Evolutionary conservation across 495 filamentous ascomycete genomes (phyloP).

Genomic region (Patellaria atrata): DNA sequence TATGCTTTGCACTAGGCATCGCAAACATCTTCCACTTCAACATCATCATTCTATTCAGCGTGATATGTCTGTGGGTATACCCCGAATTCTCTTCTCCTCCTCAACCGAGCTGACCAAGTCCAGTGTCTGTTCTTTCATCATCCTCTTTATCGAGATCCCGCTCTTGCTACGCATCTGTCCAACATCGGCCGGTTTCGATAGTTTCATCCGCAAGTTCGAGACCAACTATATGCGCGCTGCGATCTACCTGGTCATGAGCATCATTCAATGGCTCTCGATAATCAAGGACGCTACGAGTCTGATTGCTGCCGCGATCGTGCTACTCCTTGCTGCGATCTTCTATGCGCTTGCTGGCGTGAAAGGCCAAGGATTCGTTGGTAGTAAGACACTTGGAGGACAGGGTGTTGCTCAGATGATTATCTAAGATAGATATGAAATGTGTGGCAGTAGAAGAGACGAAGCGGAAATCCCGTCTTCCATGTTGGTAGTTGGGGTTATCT

Average conservation of each 20-base stretch:
- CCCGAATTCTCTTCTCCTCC: neutral
- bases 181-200: conserved; percentile 78
- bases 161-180: conserved; percentile 96
- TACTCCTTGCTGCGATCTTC: conserved; percentile 63
- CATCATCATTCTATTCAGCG: conserved; percentile 61
- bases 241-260: conserved; percentile 69
- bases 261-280: conserved; percentile 68
- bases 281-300: conserved; percentile 48
- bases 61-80: conserved; percentile 72
- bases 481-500: too few species aligned
- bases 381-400: conserved; percentile 90
- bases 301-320: conserved; percentile 72
- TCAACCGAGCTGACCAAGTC: neutral
- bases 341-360: conserved; percentile 76
- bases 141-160: conserved; percentile 94
- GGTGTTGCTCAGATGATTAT: conserved; percentile 99
- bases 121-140: conserved; percentile 66
- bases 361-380: conserved; percentile 87
- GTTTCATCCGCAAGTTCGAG: conserved; percentile 78
- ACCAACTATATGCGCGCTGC: conserved; percentile 96
- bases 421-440: conserved; percentile 32
- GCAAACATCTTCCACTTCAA: conserved; percentile 68
- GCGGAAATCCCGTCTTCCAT: too few species aligned
- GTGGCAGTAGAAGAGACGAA: too few species aligned
- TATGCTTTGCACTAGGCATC: conserved; percentile 90